Evolutionary conservation across 106 monocot species (phyloP).

Genomic region (Platanthera guangdongensis): DNA sequence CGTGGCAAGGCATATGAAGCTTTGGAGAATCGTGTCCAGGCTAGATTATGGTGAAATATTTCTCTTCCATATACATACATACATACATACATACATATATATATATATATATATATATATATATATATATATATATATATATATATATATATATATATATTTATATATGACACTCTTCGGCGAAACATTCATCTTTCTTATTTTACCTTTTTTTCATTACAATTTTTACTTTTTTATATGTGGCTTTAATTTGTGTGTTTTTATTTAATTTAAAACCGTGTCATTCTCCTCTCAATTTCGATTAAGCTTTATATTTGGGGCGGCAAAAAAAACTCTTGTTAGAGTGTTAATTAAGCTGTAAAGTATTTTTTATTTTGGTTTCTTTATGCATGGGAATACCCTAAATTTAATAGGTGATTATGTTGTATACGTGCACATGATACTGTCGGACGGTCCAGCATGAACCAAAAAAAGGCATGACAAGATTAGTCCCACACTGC

Average conservation of each 20-base stretch:
- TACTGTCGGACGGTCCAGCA: no score
- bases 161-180: background rate
- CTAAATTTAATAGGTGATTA: no score
- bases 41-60: slow-evolving; percentile 51
- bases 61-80: background rate
- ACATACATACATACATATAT: no score
- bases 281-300: background rate
- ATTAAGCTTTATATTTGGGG: background rate
- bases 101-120: no score
- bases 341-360: background rate
- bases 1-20: slow-evolving; percentile 95
- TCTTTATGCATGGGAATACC: background rate
- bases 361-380: background rate
- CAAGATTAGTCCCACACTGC: no score
- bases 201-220: no score
- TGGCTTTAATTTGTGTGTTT: no score
- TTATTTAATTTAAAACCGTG: no score
- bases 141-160: background rate
- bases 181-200: background rate
- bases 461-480: no score
- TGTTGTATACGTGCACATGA: no score
- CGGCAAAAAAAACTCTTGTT: background rate
- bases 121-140: no score
- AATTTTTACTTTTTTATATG: no score
- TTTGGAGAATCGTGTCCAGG: slow-evolving; percentile 78